Conservation (phyloP, 192 early-diverging fungal genomes). For the Backusella tuberculispora region DNA sequence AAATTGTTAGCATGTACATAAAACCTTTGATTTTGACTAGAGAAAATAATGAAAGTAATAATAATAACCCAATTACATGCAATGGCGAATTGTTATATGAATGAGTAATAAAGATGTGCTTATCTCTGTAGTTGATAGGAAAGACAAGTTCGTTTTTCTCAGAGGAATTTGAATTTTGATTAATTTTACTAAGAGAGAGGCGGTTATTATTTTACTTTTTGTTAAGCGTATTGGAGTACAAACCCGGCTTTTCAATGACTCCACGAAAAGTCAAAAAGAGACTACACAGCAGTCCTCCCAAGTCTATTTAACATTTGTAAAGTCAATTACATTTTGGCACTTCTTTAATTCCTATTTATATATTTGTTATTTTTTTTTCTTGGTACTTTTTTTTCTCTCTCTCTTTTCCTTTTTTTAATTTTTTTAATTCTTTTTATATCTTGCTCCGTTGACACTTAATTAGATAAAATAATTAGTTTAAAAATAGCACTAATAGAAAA, state of each 20-base stretch:
- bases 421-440: constrained; percentile 1
- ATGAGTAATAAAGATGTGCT: neutral
- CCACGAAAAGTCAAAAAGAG: constrained; percentile 12
- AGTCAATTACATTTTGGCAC: constrained; percentile 12
- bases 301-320: constrained; percentile 19
- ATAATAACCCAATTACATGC: neutral
- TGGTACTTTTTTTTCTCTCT: neutral
- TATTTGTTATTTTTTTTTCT: neutral
- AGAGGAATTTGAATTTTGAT: constrained; percentile 15
- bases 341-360: constrained; percentile 12
- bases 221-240: constrained; percentile 5
- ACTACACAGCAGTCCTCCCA: constrained; percentile 4
- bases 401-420: neutral
- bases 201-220: constrained; percentile 4
- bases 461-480: constrained; percentile 2
- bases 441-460: neutral
- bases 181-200: neutral
- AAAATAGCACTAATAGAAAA: constrained; percentile 1
- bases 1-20: neutral
- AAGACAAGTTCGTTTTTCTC: neutral
- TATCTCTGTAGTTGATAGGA: constrained; percentile 1
- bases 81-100: neutral
- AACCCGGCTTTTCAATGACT: constrained; percentile 7
- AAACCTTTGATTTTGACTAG: neutral
- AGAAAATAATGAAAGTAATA: neutral